Evolutionary conservation across 2,329 filamentous ascomycete genomes (phyloP), one percentile per base, ranked within the genome.

Genomic region (Xylariaceae sp.): DNA sequence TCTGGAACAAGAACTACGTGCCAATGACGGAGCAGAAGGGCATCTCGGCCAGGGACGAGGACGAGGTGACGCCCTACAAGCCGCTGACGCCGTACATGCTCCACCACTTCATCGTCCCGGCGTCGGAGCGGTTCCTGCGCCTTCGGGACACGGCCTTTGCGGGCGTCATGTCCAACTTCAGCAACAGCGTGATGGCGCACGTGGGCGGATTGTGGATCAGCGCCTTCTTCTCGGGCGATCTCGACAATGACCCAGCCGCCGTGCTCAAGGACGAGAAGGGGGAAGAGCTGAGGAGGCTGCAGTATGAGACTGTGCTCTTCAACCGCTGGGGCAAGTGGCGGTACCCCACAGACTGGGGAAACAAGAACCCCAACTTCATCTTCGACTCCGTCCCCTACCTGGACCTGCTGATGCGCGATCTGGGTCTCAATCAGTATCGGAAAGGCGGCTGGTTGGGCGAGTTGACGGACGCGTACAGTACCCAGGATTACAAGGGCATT

Each of bases 341-440:
- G 17, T 85, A 84, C 51, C 77, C 81, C 1, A 71, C 66, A 3
- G 83, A 83, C 0, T 80, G 77, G 52, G 83, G 83, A 1, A 67
- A 65, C 27, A 71, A 68, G 53, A 68, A 73, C 41, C 81, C 81
- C 0, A 83, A 86, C 56, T 81, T 88, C 48, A 79, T 85, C 13
- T 89, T 90, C 53, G 86, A 92, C 58, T 74, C 74, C 0, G 57
- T 90, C 38, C 83, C 83, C 3, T 92, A 88, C 42, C 57, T 87
- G 13, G 85, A 89, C 59, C 53, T 81, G 53, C 57, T 90, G 54
- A 56, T 85, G 43, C 62, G 64, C 4, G 85, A 90, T 57, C 52
- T 89, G 40, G 82, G 76, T 0, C 59, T 88, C 38, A 63, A 69
- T 13, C 64, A 64, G 11, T 66, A 73, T 47, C 64, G 77, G 23